Conservation (phyloP, 371 early-diverging fungal species). For the Lichtheimia ornata region DNA sequence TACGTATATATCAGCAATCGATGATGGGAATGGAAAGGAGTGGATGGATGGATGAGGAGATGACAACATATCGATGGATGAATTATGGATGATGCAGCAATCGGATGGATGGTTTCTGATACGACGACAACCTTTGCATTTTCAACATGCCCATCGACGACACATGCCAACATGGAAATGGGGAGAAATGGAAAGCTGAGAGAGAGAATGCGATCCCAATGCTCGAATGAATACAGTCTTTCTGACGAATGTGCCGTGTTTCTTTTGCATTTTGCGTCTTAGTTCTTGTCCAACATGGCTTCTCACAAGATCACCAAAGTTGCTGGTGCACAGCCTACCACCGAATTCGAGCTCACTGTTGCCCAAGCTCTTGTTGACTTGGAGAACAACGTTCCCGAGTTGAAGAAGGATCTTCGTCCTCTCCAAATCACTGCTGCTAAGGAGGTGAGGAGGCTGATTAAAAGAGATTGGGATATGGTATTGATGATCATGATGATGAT, state of each 20-base stretch:
- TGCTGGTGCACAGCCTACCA: slow-evolving; percentile 71
- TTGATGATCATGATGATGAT: slow-evolving; percentile 4
- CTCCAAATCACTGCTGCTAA: slow-evolving; percentile 93
- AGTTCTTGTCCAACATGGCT: slow-evolving; percentile 35
- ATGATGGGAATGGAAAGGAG: neutral
- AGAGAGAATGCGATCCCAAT: neutral
- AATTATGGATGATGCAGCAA: neutral
- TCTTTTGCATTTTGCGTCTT: neutral
- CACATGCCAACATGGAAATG: neutral
- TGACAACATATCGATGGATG: slow-evolving; percentile 23
- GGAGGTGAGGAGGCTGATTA: slow-evolving; percentile 60
- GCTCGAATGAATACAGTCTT: too few relatives aligned
- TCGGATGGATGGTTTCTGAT: slow-evolving; percentile 11
- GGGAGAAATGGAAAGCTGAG: neutral
- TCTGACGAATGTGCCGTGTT: neutral
- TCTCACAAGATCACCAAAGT: slow-evolving; percentile 80
- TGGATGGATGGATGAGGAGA: neutral
- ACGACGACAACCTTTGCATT: neutral
- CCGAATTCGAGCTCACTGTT: slow-evolving; percentile 92
- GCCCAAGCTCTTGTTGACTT: slow-evolving; percentile 96
- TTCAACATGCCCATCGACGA: too few relatives aligned
- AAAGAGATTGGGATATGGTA: too few relatives aligned
- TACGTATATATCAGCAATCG: slow-evolving; percentile 1
- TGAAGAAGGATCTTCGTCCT: slow-evolving; percentile 93
- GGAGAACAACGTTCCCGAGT: slow-evolving; percentile 91